Percentiles rank a stretch among this genome's conserved stretches.
Conservation (phyloP, 352 stramenopile species). For the Globisporangium camurandrum region DNA sequence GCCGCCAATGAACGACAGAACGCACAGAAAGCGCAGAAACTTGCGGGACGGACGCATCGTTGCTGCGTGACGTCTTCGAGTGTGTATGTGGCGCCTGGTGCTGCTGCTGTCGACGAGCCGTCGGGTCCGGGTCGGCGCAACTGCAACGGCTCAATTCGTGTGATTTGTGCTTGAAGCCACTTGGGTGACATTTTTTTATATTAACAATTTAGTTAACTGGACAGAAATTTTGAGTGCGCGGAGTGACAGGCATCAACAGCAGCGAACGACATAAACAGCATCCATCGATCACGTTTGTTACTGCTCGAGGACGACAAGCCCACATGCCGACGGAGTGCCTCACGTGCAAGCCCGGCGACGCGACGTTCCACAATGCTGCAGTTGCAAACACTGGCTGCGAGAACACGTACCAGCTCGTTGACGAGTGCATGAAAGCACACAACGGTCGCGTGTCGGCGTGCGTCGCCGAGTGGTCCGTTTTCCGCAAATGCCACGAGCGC, state of each 20-base stretch:
- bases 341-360: conserved; percentile 63
- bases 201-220: too few relatives aligned
- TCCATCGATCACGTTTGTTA: too few relatives aligned
- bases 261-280: too few relatives aligned
- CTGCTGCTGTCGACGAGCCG: too few relatives aligned
- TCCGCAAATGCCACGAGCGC: conserved; percentile 70
- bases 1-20: conserved; percentile 47
- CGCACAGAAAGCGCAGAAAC: conserved; percentile 46
- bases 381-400: conserved; percentile 68
- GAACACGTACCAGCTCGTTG: conserved; percentile 50
- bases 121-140: too few relatives aligned
- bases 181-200: too few relatives aligned
- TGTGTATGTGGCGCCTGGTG: not conserved
- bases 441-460: conserved; percentile 69
- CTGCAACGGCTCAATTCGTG: too few relatives aligned
- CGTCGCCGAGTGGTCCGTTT: conserved; percentile 62
- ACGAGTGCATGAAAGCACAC: conserved; percentile 80
- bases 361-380: conserved; percentile 57
- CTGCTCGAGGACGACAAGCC: not conserved
- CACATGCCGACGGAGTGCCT: conserved; percentile 61
- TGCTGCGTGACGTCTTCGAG: not conserved
- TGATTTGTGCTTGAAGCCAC: too few relatives aligned
- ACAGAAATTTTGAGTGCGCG: too few relatives aligned
- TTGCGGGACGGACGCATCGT: conserved; percentile 59
- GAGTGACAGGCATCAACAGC: too few relatives aligned